These are phyloP conservation scores for Eucalyptus sideroxylon DNA, from an alignment of 345 rosid species.

Conservation along the genomic window DNA sequence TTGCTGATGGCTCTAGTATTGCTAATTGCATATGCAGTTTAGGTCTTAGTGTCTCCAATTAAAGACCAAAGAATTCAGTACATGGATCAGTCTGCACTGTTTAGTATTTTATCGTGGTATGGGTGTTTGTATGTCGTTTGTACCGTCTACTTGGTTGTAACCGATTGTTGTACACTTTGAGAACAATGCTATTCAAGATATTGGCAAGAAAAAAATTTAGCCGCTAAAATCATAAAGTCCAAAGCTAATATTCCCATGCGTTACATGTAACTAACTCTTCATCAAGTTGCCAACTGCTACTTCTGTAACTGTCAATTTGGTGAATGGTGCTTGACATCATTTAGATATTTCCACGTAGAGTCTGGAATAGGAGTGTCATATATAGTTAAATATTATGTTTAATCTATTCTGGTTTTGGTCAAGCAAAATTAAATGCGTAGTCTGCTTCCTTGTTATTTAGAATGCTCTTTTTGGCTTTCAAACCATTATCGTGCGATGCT, in stretches of 20 bases:
- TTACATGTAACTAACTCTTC: not conserved
- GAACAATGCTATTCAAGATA: slow-evolving; percentile 1
- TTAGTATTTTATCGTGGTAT: not conserved
- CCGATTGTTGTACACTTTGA: slow-evolving; percentile 6
- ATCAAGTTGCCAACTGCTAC: not conserved
- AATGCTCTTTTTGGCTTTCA: not conserved
- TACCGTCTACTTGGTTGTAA: not conserved
- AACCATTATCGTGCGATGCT: not conserved
- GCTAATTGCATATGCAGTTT: slow-evolving; percentile 36
- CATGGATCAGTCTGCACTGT: slow-evolving; percentile 20
- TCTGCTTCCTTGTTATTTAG: not conserved
- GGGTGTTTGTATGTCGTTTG: not conserved
- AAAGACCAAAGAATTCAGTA: slow-evolving; percentile 3
- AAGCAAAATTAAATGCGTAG: not conserved
- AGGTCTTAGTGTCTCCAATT: slow-evolving; percentile 7
- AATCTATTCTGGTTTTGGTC: not conserved
- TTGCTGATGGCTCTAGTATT: slow-evolving; percentile 11
- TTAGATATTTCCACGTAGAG: not conserved
- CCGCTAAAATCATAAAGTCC: not conserved
- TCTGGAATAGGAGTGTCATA: not conserved
- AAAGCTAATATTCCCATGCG: not conserved
- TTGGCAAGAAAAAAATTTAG: slow-evolving; percentile 1
- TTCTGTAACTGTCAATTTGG: not conserved
- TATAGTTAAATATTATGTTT: not conserved
- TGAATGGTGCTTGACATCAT: not conserved